Conservation (phyloP, 495 filamentous ascomycete genomes). For the Penicillium dipodomyicola region DNA sequence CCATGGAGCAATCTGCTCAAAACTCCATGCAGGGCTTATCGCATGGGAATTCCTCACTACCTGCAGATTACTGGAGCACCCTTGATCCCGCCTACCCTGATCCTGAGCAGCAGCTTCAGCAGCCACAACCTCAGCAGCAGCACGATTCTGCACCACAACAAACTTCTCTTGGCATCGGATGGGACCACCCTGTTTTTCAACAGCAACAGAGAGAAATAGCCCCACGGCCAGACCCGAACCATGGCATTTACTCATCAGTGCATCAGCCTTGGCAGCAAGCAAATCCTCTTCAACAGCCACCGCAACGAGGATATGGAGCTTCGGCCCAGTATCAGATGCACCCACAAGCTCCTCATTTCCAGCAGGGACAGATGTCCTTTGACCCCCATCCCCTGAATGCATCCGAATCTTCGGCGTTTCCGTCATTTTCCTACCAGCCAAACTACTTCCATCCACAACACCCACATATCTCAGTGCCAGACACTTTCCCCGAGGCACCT, state of each 20-base stretch:
- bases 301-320: constrained; percentile 28
- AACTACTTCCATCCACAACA: constrained; percentile 37
- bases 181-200: constrained; percentile 17
- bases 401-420: constrained; percentile 36
- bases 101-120: constrained; percentile 28
- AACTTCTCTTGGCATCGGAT: constrained; percentile 9
- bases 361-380: constrained; percentile 36
- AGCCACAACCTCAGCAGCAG: constrained; percentile 19
- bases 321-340: constrained; percentile 32
- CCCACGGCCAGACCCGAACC: constrained; percentile 25
- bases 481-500: constrained; percentile 28
- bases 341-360: constrained; percentile 34
- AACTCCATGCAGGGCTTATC: constrained; percentile 36
- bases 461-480: constrained; percentile 30
- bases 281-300: constrained; percentile 31
- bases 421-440: constrained; percentile 33
- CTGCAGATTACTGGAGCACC: constrained; percentile 40
- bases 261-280: constrained; percentile 38
- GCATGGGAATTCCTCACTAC: constrained; percentile 26
- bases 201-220: constrained; percentile 29
- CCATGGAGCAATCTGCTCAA: constrained; percentile 44
- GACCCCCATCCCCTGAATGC: constrained; percentile 32
- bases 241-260: constrained; percentile 38
- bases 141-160: constrained; percentile 15
- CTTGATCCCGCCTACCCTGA: constrained; percentile 40